phyloP scores from a whole-genome alignment of 371 early-diverging fungal genomes.

The Mucor plumbeus region DNA sequence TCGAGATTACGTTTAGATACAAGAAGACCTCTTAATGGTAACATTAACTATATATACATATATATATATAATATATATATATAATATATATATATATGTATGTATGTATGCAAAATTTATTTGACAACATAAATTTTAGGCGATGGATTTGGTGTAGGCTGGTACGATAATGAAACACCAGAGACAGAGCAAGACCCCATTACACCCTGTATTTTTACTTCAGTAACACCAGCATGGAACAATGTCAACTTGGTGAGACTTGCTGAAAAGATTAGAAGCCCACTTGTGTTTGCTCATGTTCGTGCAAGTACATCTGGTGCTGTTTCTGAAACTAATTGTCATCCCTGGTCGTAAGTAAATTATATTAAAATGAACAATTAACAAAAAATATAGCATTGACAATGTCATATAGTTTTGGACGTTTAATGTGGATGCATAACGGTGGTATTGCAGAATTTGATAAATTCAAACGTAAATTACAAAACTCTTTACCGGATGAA shows the following conservation, averaged over 20 bases:
- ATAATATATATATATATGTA: too few species aligned
- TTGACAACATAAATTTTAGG: slow-evolving; percentile 48
- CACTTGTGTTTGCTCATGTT: slow-evolving; percentile 86
- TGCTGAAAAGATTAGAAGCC: slow-evolving; percentile 81
- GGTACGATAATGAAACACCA: slow-evolving; percentile 67
- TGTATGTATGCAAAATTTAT: too few species aligned
- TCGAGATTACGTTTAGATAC: slow-evolving; percentile 71
- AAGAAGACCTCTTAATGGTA: slow-evolving; percentile 76
- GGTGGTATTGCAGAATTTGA: slow-evolving; percentile 77
- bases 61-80: too few species aligned
- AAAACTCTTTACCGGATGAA: slow-evolving; percentile 69
- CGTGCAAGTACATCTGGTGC: slow-evolving; percentile 82
- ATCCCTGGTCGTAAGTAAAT: slow-evolving; percentile 69
- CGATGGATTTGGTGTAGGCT: slow-evolving; percentile 88
- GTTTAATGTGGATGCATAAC: slow-evolving; percentile 92
- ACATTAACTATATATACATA: neutral
- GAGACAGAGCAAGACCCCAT: slow-evolving; percentile 36
- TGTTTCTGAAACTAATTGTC: slow-evolving; percentile 85
- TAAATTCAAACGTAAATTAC: slow-evolving; percentile 78
- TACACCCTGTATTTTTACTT: slow-evolving; percentile 86
- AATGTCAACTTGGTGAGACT: slow-evolving; percentile 80
- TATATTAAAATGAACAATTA: neutral
- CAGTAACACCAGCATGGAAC: slow-evolving; percentile 89
- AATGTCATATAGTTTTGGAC: slow-evolving; percentile 56
- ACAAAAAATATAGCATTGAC: neutral